Base-by-base conservation (phyloP, 306 rosid species). In the Castanea mollissima region DNA sequence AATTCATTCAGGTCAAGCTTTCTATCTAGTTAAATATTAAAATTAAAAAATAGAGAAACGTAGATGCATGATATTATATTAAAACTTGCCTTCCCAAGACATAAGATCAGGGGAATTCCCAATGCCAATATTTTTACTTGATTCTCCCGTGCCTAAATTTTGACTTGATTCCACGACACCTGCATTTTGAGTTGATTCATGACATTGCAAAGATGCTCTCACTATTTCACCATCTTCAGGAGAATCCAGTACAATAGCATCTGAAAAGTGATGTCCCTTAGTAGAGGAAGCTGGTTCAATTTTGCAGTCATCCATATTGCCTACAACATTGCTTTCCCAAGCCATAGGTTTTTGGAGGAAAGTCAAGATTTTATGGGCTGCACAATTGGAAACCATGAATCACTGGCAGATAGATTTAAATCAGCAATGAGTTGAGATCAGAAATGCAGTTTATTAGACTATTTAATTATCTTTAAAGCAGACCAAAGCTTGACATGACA, bases 341-440 rank as follows among this genome's bases (percentile, higher is more conserved):
- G 82, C 73, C 87, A 14, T 60, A n/a, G 92, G 91, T 27, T 80
- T 84, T 77, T 88, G 97, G 78, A 94, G 87, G 79, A 88, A 74
- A 71, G 90, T 88, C 91, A 94, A 80, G 74, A 94, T 94, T 82
- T 89, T 91, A 83, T 75, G 71, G 79, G 80, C 97, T 94, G 94
- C 96, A 88, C 64, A 80, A 71, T 67, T 14, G 63, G 20, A 77
- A 67, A 68, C 58, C 80, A 82, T 38, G 78, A 63, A 80, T 81
- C 76, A 76, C 75, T 46, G 55, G 32, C 27, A 63, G 29, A n/a
- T 18, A 72, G 55, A 71, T 67, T 68, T 73, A 59, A 70, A 25
- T 62, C 81, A 73, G 73, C 65, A 59, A 46, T 71, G 55, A 58
- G 34, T 71, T 59, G 67, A 74, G 71, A 56, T 35, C 83, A 69